These are phyloP conservation scores for Solanum paucissectum DNA, from an alignment of 257 asterid species.

Conservation along the genomic window DNA sequence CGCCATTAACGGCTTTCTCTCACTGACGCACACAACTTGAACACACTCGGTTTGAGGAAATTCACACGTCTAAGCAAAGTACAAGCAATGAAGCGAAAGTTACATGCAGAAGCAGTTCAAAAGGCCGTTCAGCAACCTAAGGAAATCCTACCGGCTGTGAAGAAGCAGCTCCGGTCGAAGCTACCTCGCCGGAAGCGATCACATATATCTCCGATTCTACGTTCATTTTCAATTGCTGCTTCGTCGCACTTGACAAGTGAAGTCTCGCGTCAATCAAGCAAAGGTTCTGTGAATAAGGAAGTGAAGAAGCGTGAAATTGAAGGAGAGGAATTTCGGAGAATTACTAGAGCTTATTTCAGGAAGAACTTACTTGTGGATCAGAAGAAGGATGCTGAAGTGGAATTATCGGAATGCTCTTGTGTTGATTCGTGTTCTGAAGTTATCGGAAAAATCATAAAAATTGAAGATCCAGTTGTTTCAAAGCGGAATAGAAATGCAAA, in stretches of 20 bases:
- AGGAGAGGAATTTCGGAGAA: constrained; percentile 20
- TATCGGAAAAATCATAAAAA: constrained; percentile 15
- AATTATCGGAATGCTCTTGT: constrained; percentile 72
- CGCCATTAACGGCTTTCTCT: not conserved
- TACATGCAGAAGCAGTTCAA: not conserved
- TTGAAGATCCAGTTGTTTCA: constrained; percentile 20
- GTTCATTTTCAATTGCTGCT: constrained; percentile 1
- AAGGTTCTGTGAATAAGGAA: constrained; percentile 30
- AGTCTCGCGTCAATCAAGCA: constrained; percentile 42
- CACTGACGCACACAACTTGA: not conserved
- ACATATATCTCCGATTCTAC: constrained; percentile 37
- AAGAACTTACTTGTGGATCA: constrained; percentile 7
- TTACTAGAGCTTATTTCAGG: constrained; percentile 26
- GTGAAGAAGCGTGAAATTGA: not conserved
- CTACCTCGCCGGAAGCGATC: constrained; percentile 49
- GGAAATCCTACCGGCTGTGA: not conserved
- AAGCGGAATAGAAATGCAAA: constrained; percentile 7
- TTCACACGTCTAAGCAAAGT: not conserved
- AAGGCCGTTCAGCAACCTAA: not conserved
- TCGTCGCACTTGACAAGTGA: constrained; percentile 23
- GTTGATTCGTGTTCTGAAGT: constrained; percentile 64
- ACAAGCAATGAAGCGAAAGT: constrained; percentile 7
- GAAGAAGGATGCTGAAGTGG: constrained; percentile 16
- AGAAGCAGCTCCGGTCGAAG: constrained; percentile 66
- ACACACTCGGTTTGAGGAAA: not conserved